These are phyloP conservation scores for Podaxis pistillaris DNA, from an alignment of 768 basidiomycete species.

Conservation along the genomic window DNA sequence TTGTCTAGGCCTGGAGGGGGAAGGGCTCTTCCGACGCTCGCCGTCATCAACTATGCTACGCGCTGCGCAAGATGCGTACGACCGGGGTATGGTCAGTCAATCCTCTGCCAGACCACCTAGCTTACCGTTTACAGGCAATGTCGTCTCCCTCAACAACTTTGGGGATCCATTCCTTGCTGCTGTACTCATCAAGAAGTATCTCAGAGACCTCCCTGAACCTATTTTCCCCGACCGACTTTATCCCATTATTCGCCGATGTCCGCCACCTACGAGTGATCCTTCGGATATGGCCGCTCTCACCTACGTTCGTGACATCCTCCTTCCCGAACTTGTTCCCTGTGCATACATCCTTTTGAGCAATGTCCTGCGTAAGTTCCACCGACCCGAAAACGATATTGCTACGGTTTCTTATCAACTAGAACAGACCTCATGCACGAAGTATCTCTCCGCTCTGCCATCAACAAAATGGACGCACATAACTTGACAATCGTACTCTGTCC, in stretches of 20 bases:
- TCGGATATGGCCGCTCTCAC: conserved; percentile 55
- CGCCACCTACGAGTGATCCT: conserved; percentile 48
- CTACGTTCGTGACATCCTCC: conserved; percentile 68
- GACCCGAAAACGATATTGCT: not conserved
- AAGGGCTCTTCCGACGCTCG: conserved; percentile 83
- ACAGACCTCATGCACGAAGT: conserved; percentile 80
- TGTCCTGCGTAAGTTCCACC: conserved; percentile 51
- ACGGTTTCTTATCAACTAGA: conserved; percentile 15
- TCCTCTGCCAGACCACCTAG: not conserved
- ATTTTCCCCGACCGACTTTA: conserved; percentile 75
- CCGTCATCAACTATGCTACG: conserved; percentile 67
- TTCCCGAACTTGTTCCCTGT: conserved; percentile 69
- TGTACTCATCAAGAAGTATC: conserved; percentile 82
- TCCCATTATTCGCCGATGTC: conserved; percentile 65
- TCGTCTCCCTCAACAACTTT: conserved; percentile 76
- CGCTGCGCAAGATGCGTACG: conserved; percentile 81
- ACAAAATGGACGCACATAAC: conserved; percentile 84
- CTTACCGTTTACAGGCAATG: conserved; percentile 50
- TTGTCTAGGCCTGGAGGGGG: conserved; percentile 56
- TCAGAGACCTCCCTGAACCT: conserved; percentile 77
- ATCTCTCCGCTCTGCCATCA: conserved; percentile 60
- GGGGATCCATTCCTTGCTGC: conserved; percentile 79
- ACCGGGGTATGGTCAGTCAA: conserved; percentile 53
- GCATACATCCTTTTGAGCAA: conserved; percentile 72
- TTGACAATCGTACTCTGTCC: conserved; percentile 78